Evolutionary conservation across 2,329 filamentous ascomycete genomes (phyloP), one percentile per base, ranked within the genome.

Genomic region (Fusarium sp.): DNA sequence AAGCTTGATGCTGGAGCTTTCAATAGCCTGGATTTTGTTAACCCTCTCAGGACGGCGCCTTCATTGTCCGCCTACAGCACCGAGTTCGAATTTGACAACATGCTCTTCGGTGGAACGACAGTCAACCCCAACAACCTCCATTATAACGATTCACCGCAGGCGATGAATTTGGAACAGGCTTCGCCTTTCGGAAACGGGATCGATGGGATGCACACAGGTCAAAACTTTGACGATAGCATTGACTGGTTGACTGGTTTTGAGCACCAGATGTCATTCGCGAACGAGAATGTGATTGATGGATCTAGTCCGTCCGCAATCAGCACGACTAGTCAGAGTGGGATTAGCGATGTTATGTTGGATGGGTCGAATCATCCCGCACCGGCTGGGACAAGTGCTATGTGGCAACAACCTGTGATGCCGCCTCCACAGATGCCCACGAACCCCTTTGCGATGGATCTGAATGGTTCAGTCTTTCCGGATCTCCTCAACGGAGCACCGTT

Each of bases 271-370:
- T 88, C 88, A 10, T 90, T 94, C 78, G 83, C 85, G 59, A 92
- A 91, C 75, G 94, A 97, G 74, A 91, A 90, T 71, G 94, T 93
- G 29, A 88, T 98, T 57, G 95, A 97, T 75, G 94, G 92, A 63
- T 98, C 96, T 14, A 98, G 96, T 16, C 96, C 96, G 18, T 98
- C 96, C 11, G 94, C 94, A 49, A 95, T 98, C 79, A 98, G 95
- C 83, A 97, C 93, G 45, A 93, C 93, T 63, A 98, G 95, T 81
- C 95, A 97, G 77, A 95, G 92, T 79, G 93, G 91, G 53, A 92
- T 95, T 79, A 97, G 93, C 81, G 96, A 98, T 78, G 90, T 94
- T 64, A 94, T 97, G 91, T 85, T 96, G 62, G 94, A 98, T 80
- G 93, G 93, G 64, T 89, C 89, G 40, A 91, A 90, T 79, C 89